Percentiles rank a stretch among this genome's conserved stretches.
These are phyloP conservation scores for Aureobasidium namibiae DNA, from an alignment of 2,329 filamentous ascomycete species.

Conservation along the genomic window DNA sequence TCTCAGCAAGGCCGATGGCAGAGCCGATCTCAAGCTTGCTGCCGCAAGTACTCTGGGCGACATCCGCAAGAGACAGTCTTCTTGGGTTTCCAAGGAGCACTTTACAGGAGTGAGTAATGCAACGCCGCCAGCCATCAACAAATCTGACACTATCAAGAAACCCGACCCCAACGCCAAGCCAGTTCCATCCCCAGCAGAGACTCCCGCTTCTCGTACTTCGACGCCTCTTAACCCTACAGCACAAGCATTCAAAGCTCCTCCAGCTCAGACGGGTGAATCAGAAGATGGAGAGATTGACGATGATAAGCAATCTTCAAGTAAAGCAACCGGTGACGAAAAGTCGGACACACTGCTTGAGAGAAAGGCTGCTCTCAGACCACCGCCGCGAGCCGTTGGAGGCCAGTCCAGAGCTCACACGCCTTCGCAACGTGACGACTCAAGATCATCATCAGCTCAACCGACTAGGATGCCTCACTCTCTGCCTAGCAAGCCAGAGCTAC, in stretches of 20 bases:
- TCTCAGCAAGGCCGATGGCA: slow-evolving; percentile 50
- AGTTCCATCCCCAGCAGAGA: slow-evolving; percentile 34
- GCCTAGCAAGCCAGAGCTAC: slow-evolving; percentile 52
- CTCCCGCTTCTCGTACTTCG: slow-evolving; percentile 39
- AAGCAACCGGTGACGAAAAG: not conserved
- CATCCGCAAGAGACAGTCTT: slow-evolving; percentile 56
- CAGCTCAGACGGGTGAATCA: slow-evolving; percentile 20
- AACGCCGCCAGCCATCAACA: not conserved
- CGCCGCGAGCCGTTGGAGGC: slow-evolving; percentile 16
- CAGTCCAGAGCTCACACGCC: slow-evolving; percentile 17
- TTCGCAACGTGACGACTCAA: slow-evolving; percentile 26
- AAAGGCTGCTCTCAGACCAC: slow-evolving; percentile 15
- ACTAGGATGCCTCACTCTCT: slow-evolving; percentile 31
- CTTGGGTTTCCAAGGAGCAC: slow-evolving; percentile 67
- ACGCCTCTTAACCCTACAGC: slow-evolving; percentile 54
- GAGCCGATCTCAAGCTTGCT: slow-evolving; percentile 67
- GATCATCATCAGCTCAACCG: slow-evolving; percentile 22
- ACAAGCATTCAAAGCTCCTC: slow-evolving; percentile 20
- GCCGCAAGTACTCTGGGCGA: slow-evolving; percentile 64
- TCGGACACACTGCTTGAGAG: not conserved
- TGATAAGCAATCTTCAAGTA: slow-evolving; percentile 30
- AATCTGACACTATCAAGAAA: slow-evolving; percentile 10
- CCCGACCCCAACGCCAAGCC: slow-evolving; percentile 16
- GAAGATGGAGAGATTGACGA: slow-evolving; percentile 71
- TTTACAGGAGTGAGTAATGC: slow-evolving; percentile 54